Percentiles rank a stretch among this genome's conserved stretches.
These are phyloP conservation scores for Botryotinia narcissicola DNA, from an alignment of 2,329 filamentous ascomycete species.

Conservation along the genomic window DNA sequence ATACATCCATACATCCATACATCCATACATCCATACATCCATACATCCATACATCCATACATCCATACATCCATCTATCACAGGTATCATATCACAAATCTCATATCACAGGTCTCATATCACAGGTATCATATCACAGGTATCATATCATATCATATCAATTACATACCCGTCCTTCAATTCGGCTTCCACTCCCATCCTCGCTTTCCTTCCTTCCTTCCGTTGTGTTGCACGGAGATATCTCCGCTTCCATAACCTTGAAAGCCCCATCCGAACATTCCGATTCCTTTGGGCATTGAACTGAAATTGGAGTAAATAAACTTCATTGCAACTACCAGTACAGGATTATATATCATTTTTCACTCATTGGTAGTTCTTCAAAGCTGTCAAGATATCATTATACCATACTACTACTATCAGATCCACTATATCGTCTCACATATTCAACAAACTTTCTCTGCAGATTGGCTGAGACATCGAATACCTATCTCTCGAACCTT, in stretches of 20 bases:
- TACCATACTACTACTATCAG: neutral
- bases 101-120: too few species aligned
- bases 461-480: neutral
- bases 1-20: too few species aligned
- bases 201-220: neutral
- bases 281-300: neutral
- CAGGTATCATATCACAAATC: too few species aligned
- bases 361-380: neutral
- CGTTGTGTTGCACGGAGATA: neutral
- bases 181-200: neutral
- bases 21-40: neutral
- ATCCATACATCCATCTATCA: too few species aligned
- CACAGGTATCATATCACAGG: too few species aligned
- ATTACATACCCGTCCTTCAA: neutral
- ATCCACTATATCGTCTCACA: neutral
- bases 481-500: neutral
- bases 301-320: neutral
- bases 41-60: neutral
- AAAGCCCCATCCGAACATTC: neutral
- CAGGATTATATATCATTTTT: neutral
- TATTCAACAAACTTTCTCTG: neutral
- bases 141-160: neutral
- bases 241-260: neutral
- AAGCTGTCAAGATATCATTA: neutral
- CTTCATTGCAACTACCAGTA: neutral